A percentile compares a stretch with the other conserved stretches of the same genome.
Evolutionary conservation across 306 rosid species (phyloP).

Genomic region (Acacia melanoxylon): DNA sequence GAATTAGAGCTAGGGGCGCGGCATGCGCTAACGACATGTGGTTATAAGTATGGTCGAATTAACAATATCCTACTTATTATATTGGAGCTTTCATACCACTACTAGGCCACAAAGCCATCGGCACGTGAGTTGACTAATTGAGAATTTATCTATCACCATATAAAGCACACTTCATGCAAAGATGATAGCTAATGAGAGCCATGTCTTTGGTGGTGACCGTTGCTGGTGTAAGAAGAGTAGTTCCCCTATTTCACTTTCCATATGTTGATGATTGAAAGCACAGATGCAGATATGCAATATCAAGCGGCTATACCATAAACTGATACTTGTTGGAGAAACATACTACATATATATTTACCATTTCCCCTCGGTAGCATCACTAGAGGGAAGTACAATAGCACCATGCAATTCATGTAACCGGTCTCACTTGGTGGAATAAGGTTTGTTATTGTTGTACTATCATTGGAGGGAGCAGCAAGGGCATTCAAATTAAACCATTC

Average conservation of each 20-base stretch:
- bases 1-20: too few species aligned
- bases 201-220: constrained; percentile 65
- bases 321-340: constrained; percentile 51
- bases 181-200: constrained; percentile 68
- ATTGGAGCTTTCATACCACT: too few species aligned
- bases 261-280: constrained; percentile 85
- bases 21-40: too few species aligned
- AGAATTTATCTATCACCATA: constrained; percentile 53
- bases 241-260: constrained; percentile 92
- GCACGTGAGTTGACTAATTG: too few species aligned
- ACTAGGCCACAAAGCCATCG: too few species aligned
- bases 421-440: too few species aligned
- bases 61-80: too few species aligned
- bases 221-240: constrained; percentile 73
- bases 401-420: too few species aligned
- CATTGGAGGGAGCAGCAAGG: too few species aligned
- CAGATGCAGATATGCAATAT: constrained; percentile 79
- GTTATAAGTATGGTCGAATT: too few species aligned
- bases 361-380: constrained; percentile 32
- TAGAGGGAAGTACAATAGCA: background rate
- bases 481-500: too few species aligned
- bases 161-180: constrained; percentile 71
- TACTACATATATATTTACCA: constrained; percentile 33
- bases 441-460: too few species aligned
- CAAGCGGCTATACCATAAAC: constrained; percentile 77